A percentile compares a stretch with the other conserved stretches of the same genome.
phyloP scores from a whole-genome alignment of 306 rosid species.

The Dalbergia cultrata region DNA sequence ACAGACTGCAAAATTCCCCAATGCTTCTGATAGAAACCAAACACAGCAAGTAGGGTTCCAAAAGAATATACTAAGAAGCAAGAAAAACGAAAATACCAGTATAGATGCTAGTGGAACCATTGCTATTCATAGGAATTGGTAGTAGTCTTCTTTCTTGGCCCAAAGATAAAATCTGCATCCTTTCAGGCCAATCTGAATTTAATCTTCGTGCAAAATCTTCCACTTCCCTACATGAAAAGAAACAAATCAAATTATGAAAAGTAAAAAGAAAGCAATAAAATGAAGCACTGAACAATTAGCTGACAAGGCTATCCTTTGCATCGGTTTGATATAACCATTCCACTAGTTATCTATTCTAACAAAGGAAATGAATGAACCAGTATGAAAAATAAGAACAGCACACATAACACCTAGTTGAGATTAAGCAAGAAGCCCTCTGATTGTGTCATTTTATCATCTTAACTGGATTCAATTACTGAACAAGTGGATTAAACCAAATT shows the following conservation, averaged over 20 bases:
- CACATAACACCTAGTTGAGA: neutral
- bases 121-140: constrained; percentile 70
- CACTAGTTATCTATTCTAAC: constrained; percentile 14
- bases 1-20: constrained; percentile 3
- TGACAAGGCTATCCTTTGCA: constrained; percentile 28
- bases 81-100: constrained; percentile 56
- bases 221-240: constrained; percentile 70
- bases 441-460: constrained; percentile 5
- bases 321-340: neutral
- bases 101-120: constrained; percentile 63
- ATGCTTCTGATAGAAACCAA: constrained; percentile 29
- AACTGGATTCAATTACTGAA: neutral
- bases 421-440: neutral
- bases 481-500: constrained; percentile 8
- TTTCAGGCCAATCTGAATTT: constrained; percentile 93
- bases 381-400: constrained; percentile 4
- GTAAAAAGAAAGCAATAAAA: constrained; percentile 2
- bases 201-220: constrained; percentile 92
- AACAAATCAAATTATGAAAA: neutral
- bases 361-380: constrained; percentile 24
- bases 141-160: constrained; percentile 79
- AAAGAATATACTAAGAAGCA: neutral
- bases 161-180: constrained; percentile 81
- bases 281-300: neutral
- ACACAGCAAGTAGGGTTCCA: neutral